Conservation (phyloP, 2,329 filamentous ascomycete genomes). For the Calonectria pseudoreteaudii region DNA sequence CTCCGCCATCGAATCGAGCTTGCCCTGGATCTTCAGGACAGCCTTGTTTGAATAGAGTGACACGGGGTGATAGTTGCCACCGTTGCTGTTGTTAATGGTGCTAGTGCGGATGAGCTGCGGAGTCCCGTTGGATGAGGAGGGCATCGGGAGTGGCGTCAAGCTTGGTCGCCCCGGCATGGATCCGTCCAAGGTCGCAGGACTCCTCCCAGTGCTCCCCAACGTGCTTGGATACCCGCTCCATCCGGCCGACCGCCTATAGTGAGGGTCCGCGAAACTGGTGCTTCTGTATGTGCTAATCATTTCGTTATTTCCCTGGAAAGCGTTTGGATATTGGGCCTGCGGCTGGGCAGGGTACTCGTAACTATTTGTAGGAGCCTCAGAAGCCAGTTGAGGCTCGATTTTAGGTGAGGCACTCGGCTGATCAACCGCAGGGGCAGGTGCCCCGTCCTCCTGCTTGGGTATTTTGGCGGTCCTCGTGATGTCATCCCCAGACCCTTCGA, state of each 20-base stretch:
- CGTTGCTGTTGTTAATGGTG: conserved; percentile 57
- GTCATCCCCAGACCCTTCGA: conserved; percentile 62
- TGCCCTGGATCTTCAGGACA: conserved; percentile 84
- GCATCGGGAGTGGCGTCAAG: conserved; percentile 62
- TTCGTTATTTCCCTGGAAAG: conserved; percentile 59
- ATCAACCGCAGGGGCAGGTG: conserved; percentile 52
- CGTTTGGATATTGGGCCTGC: conserved; percentile 52
- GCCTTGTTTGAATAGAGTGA: conserved; percentile 87
- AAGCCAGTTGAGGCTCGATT: conserved; percentile 52
- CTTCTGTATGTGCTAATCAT: conserved; percentile 69
- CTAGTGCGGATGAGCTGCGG: conserved; percentile 69
- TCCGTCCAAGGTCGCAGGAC: conserved; percentile 56
- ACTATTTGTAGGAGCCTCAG: conserved; percentile 56
- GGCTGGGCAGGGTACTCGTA: conserved; percentile 59
- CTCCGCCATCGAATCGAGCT: conserved; percentile 85
- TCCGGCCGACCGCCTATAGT: conserved; percentile 54
- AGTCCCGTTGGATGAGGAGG: conserved; percentile 51
- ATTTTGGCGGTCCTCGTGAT: conserved; percentile 54
- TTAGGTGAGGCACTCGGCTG: conserved; percentile 57
- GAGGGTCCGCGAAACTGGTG: conserved; percentile 62
- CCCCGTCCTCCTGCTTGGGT: conserved; percentile 51
- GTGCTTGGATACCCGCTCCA: conserved; percentile 60
- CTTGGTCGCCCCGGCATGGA: conserved; percentile 58
- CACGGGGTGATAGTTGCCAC: conserved; percentile 77
- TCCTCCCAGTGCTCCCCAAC: conserved; percentile 56